Conservation (phyloP, 768 basidiomycete genomes). For the Kwoniella mangroviensis region DNA sequence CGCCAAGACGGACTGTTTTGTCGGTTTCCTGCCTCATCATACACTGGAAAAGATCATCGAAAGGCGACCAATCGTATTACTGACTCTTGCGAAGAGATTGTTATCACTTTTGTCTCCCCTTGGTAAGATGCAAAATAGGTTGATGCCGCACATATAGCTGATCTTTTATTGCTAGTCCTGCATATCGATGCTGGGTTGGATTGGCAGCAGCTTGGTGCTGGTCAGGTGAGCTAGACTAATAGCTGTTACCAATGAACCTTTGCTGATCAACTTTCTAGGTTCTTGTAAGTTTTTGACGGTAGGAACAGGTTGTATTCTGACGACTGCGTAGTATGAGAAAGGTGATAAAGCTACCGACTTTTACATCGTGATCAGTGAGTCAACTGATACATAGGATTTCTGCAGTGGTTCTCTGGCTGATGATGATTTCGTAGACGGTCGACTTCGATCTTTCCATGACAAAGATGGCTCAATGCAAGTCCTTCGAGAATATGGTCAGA, state of each 20-base stretch:
- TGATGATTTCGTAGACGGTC: conserved; percentile 65
- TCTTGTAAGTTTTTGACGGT: neutral
- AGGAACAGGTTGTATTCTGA: neutral
- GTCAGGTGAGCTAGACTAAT: conserved; percentile 64
- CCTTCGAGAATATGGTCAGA: conserved; percentile 92
- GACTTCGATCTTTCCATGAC: conserved; percentile 85
- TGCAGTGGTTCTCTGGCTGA: too few relatives aligned
- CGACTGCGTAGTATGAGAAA: conserved; percentile 73
- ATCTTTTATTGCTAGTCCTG: conserved; percentile 65
- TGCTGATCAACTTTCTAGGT: neutral
- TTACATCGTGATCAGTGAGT: conserved; percentile 71
- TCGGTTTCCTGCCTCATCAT: conserved; percentile 87
- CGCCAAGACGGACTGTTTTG: conserved; percentile 97
- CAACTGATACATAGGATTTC: neutral
- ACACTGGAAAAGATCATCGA: conserved; percentile 89
- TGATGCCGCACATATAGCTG: neutral
- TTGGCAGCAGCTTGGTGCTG: conserved; percentile 96
- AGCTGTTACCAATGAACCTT: neutral
- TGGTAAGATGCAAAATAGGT: conserved; percentile 60
- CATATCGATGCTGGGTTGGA: conserved; percentile 97
- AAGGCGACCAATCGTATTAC: conserved; percentile 88
- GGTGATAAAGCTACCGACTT: conserved; percentile 91
- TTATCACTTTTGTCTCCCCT: conserved; percentile 93
- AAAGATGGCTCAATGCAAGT: conserved; percentile 78
- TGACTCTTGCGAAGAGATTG: conserved; percentile 94